A percentile compares a stretch with the other conserved stretches of the same genome.
Conservation (phyloP, 805 yeast species). For the Groenewaldozyma salmanticensis region DNA sequence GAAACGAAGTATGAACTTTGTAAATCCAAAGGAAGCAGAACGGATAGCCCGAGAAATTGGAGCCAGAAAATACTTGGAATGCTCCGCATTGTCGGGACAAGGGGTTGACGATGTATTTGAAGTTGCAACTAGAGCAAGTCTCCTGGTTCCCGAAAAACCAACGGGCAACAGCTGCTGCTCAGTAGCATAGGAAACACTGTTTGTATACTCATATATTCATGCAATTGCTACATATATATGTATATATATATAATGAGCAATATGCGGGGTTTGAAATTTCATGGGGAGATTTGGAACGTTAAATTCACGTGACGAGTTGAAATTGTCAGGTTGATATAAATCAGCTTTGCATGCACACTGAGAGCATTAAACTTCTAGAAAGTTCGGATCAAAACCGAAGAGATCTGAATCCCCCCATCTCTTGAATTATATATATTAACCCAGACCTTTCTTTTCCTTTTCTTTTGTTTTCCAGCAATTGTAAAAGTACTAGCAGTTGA, state of each 20-base stretch:
- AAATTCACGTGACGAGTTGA: too few relatives aligned
- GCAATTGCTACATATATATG: background rate
- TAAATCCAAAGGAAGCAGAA: constrained; percentile 44
- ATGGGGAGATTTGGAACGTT: background rate
- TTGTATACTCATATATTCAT: background rate
- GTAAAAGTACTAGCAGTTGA: too few relatives aligned
- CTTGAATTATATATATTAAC: too few relatives aligned
- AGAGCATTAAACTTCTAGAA: too few relatives aligned
- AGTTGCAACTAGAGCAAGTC: constrained; percentile 76
- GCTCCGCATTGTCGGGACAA: constrained; percentile 88
- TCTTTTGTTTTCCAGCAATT: too few relatives aligned
- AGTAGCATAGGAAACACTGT: constrained; percentile 11
- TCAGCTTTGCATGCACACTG: too few relatives aligned
- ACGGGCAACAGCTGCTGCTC: constrained; percentile 16
- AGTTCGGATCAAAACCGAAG: too few relatives aligned
- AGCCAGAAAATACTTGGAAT: constrained; percentile 74
- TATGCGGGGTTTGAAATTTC: background rate
- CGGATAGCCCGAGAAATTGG: constrained; percentile 68
- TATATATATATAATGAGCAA: background rate
- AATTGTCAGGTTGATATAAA: too few relatives aligned
- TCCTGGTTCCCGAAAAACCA: constrained; percentile 30
- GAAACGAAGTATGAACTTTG: constrained; percentile 42
- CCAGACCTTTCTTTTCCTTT: too few relatives aligned
- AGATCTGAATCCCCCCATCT: too few relatives aligned
- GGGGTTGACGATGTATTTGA: constrained; percentile 94